These are phyloP conservation scores for Gossypioides kirkii DNA, from an alignment of 345 rosid species.

Conservation along the genomic window DNA sequence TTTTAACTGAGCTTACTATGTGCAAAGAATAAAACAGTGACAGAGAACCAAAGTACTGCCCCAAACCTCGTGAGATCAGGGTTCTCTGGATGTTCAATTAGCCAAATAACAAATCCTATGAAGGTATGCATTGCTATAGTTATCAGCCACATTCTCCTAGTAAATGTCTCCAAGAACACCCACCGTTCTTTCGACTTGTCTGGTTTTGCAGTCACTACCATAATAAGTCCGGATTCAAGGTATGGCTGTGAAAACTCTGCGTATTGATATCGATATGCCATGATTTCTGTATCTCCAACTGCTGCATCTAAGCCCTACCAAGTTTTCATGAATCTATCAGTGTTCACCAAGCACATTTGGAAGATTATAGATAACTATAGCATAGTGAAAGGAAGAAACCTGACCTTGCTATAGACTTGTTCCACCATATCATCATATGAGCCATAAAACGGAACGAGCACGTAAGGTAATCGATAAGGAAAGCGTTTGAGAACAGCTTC, in stretches of 20 bases:
- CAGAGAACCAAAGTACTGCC: conserved; percentile 22
- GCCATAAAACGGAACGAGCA: conserved; percentile 24
- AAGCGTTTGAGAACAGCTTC: conserved; percentile 19
- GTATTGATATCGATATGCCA: conserved; percentile 16
- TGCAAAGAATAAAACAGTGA: conserved; percentile 21
- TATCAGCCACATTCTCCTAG: conserved; percentile 23
- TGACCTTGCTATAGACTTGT: conserved; percentile 24
- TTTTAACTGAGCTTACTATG: conserved; percentile 21
- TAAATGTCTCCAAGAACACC: conserved; percentile 27
- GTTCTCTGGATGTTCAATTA: conserved; percentile 25
- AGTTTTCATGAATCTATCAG: not conserved
- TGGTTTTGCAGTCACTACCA: conserved; percentile 23
- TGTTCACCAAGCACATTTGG: not conserved
- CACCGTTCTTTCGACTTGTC: conserved; percentile 19
- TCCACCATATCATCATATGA: conserved; percentile 30
- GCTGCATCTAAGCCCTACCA: conserved; percentile 30
- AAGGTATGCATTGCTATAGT: conserved; percentile 20
- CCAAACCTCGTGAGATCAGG: conserved; percentile 20
- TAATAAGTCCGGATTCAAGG: conserved; percentile 26
- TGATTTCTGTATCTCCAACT: conserved; percentile 27
- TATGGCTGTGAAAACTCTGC: conserved; percentile 33
- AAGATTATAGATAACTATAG: not conserved
- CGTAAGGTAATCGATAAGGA: conserved; percentile 19
- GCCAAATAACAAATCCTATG: conserved; percentile 25
- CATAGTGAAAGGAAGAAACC: not conserved